phyloP scores from a whole-genome alignment of 2,329 filamentous ascomycete species.

The Hypoxylon sp. region DNA sequence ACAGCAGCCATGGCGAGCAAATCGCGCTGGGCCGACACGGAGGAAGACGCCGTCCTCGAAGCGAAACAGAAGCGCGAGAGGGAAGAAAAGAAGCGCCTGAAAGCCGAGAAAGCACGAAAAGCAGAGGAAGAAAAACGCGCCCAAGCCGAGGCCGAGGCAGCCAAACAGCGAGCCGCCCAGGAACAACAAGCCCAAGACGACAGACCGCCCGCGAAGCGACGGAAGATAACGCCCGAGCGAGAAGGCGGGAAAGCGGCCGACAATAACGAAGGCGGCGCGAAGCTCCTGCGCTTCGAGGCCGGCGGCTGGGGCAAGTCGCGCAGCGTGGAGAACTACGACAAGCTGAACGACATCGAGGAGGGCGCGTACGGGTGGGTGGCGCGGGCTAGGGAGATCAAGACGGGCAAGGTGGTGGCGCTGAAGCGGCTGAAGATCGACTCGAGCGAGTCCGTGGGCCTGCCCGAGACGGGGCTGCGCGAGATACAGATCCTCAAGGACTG shows the following conservation, averaged over 20 bases:
- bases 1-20: slow-evolving; percentile 67
- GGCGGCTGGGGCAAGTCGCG: slow-evolving; percentile 76
- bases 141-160: slow-evolving; percentile 50
- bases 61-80: slow-evolving; percentile 82
- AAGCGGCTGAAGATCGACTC: slow-evolving; percentile 93
- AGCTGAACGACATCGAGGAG: slow-evolving; percentile 96
- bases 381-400: slow-evolving; percentile 78
- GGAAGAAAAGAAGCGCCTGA: slow-evolving; percentile 87
- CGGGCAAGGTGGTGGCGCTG: slow-evolving; percentile 85
- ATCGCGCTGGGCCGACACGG: slow-evolving; percentile 90
- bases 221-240: slow-evolving; percentile 64
- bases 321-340: slow-evolving; percentile 88
- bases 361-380: slow-evolving; percentile 96
- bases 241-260: slow-evolving; percentile 33
- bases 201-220: slow-evolving; percentile 70
- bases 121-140: slow-evolving; percentile 63
- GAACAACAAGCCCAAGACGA: slow-evolving; percentile 46
- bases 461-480: slow-evolving; percentile 91
- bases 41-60: slow-evolving; percentile 81
- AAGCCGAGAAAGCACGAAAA: slow-evolving; percentile 82
- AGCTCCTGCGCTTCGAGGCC: slow-evolving; percentile 77
- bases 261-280: slow-evolving; percentile 53
- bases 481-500: slow-evolving; percentile 90
- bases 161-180: slow-evolving; percentile 46
- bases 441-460: slow-evolving; percentile 79